Evolutionary conservation across 106 monocot species (phyloP).

Genomic region (Chionographis japonica): DNA sequence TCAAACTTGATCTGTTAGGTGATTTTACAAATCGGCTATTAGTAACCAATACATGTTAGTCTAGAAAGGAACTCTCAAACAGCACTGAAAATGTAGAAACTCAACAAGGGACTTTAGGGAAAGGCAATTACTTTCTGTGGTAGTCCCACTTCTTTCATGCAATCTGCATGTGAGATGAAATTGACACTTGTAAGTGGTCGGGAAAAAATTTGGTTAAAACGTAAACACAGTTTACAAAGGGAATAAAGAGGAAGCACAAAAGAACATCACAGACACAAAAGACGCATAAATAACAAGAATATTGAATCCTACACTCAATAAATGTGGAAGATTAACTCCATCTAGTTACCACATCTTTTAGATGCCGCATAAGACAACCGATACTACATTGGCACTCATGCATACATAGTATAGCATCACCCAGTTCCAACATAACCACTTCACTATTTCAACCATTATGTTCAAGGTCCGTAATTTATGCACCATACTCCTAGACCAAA

Average conservation of each 20-base stretch:
- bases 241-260: not conserved
- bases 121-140: slow-evolving; percentile 50
- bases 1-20: slow-evolving; percentile 49
- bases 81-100: not conserved
- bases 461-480: no score
- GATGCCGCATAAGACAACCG: no score
- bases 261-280: not conserved
- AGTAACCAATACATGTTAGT: not conserved
- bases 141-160: slow-evolving; percentile 25
- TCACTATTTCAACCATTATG: no score
- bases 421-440: no score
- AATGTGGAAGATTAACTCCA: no score
- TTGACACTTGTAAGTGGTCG: not conserved
- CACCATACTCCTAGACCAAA: no score
- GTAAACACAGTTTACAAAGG: not conserved
- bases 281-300: no score
- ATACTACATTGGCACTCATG: no score
- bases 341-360: no score
- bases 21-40: not conserved
- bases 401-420: no score
- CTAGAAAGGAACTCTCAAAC: slow-evolving; percentile 1
- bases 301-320: no score
- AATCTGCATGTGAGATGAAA: slow-evolving; percentile 30
- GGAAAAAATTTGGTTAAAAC: not conserved
- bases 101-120: not conserved